Conservation (phyloP, 176 grass and related monocot species). For the Bolboschoenus planiculmis region DNA sequence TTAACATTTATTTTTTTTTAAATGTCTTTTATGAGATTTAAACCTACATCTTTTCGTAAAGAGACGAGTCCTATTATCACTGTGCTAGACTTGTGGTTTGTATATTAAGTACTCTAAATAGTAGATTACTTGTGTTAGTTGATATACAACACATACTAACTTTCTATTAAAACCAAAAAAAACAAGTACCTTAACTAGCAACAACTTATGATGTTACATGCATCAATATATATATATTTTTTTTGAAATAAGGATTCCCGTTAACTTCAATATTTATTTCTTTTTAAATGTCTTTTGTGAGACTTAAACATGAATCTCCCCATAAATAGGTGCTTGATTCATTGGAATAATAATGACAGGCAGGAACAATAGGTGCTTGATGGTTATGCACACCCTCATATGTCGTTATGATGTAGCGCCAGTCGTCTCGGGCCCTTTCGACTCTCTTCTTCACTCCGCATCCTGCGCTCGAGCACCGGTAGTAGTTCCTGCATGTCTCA, state of each 20-base stretch:
- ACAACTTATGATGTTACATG: background rate
- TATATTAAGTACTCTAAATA: no score
- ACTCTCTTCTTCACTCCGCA: constrained; percentile 78
- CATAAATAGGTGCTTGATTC: background rate
- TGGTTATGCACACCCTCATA: constrained; percentile 78
- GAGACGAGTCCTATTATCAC: no score
- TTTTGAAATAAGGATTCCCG: no score
- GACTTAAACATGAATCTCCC: no score
- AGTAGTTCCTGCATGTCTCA: constrained; percentile 55
- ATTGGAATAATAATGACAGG: background rate
- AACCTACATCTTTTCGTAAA: no score
- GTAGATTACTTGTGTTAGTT: no score
- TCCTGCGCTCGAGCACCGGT: constrained; percentile 44
- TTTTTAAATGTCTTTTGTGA: no score
- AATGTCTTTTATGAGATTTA: no score
- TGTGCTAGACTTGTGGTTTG: no score
- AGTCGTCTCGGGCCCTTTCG: constrained; percentile 46
- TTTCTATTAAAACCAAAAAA: background rate
- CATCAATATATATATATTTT: no score
- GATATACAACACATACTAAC: no score
- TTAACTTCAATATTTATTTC: background rate
- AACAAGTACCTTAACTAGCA: background rate
- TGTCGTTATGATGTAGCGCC: constrained; percentile 60
- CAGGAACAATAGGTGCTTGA: constrained; percentile 14
- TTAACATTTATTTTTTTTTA: no score